Evolutionary conservation across 139 green algal species (phyloP).

Genomic region (Trebouxia sp.): DNA sequence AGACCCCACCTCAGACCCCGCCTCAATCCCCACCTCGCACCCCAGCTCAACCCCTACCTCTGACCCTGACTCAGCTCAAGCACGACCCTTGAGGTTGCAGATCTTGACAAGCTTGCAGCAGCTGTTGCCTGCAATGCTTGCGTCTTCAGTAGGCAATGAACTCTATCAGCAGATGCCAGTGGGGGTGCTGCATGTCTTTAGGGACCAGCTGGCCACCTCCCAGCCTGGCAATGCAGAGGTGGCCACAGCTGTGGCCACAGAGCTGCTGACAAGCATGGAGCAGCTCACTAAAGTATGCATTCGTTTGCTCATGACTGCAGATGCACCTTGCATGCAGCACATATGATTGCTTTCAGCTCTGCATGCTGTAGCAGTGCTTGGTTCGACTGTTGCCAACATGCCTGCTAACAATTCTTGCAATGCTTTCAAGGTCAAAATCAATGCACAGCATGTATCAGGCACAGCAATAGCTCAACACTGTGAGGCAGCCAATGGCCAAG

Average conservation of each 20-base stretch:
- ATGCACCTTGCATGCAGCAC: too few relatives aligned
- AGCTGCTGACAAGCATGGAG: not conserved
- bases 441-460: too few relatives aligned
- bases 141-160: not conserved
- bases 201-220: not conserved
- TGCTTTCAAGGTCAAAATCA: too few relatives aligned
- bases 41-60: too few relatives aligned
- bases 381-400: too few relatives aligned
- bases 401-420: too few relatives aligned
- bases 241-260: not conserved
- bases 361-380: not conserved
- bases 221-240: not conserved
- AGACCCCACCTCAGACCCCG: too few relatives aligned
- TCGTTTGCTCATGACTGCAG: too few relatives aligned
- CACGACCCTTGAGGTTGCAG: not conserved
- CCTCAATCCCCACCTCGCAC: too few relatives aligned
- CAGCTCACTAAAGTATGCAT: not conserved
- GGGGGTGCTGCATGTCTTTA: not conserved
- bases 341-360: not conserved
- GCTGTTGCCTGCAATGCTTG: conserved; percentile 2
- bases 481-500: too few relatives aligned
- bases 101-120: conserved; percentile 10
- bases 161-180: conserved; percentile 11
- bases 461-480: too few relatives aligned
- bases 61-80: too few relatives aligned